Conservation (phyloP, 2,329 filamentous ascomycete genomes). For the Dothiorella sarmentorum region DNA sequence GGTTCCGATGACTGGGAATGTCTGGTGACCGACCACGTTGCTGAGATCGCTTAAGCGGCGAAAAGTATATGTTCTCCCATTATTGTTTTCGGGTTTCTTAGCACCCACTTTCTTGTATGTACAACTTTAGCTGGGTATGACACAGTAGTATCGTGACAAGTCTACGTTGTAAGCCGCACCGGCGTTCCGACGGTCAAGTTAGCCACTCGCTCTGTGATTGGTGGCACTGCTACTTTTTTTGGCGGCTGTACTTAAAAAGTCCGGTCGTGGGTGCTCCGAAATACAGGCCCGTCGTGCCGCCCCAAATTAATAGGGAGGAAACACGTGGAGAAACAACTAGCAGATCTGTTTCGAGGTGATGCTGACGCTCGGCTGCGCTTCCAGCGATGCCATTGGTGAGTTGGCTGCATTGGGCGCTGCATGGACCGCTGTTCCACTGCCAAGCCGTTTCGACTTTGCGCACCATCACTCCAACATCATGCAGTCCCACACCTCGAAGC, state of each 20-base stretch:
- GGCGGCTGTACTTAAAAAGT: background rate
- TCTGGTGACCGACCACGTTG: conserved; percentile 29
- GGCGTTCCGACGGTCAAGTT: conserved; percentile 2
- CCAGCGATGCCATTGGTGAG: background rate
- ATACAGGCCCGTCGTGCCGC: conserved; percentile 11
- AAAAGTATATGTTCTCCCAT: no score
- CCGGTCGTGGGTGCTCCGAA: conserved; percentile 1
- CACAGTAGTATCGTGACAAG: background rate
- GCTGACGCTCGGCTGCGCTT: conserved; percentile 4
- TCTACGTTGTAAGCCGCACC: background rate
- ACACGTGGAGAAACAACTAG: conserved; percentile 1
- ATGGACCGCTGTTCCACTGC: background rate
- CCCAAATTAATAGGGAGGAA: conserved; percentile 6
- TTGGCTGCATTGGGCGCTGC: background rate
- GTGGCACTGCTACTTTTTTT: background rate
- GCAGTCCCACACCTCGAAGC: conserved; percentile 5
- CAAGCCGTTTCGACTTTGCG: conserved; percentile 17
- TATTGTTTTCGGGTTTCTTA: no score
- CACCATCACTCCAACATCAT: conserved; percentile 7
- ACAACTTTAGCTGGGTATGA: background rate
- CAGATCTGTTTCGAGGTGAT: conserved; percentile 1
- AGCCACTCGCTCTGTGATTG: background rate
- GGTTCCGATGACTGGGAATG: conserved; percentile 30
- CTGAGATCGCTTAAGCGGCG: conserved; percentile 23
- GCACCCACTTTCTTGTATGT: background rate